phyloP scores from a whole-genome alignment of 352 stramenopile genomes.

The Bremia lactucae region DNA sequence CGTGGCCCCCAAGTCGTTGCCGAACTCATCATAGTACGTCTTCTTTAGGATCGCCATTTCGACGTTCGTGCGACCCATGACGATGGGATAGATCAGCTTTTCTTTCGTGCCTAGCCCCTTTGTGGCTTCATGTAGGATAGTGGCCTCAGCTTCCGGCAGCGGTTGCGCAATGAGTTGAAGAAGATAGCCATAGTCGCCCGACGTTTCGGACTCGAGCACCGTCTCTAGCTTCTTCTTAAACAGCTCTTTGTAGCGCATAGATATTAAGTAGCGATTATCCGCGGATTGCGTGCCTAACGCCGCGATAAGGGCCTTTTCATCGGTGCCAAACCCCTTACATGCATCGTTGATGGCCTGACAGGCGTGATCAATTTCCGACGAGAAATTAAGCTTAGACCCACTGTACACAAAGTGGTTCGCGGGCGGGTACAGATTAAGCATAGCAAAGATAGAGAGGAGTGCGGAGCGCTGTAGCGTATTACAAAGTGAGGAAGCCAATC shows the following conservation, averaged over 20 bases:
- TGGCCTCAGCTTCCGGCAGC: constrained; percentile 43
- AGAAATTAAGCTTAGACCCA: constrained; percentile 28
- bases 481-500: too few relatives aligned
- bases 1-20: constrained; percentile 37
- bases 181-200: constrained; percentile 41
- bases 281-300: constrained; percentile 11
- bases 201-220: constrained; percentile 41
- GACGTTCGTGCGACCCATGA: constrained; percentile 43
- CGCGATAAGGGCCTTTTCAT: constrained; percentile 12
- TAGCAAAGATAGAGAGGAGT: constrained; percentile 17
- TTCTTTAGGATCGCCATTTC: constrained; percentile 70
- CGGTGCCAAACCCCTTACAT: constrained; percentile 10
- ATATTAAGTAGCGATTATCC: constrained; percentile 18
- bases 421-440: constrained; percentile 73
- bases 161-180: constrained; percentile 32
- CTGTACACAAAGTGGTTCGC: constrained; percentile 52
- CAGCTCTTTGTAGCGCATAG: constrained; percentile 23
- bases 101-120: constrained; percentile 47
- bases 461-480: too few relatives aligned
- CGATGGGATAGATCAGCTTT: constrained; percentile 41
- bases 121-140: constrained; percentile 44
- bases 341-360: constrained; percentile 33
- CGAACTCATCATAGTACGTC: constrained; percentile 44
- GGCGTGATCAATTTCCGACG: constrained; percentile 26
- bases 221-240: constrained; percentile 47